Evolutionary conservation across 805 yeast genomes (phyloP).

Genomic region (Clavispora phyllophila): DNA sequence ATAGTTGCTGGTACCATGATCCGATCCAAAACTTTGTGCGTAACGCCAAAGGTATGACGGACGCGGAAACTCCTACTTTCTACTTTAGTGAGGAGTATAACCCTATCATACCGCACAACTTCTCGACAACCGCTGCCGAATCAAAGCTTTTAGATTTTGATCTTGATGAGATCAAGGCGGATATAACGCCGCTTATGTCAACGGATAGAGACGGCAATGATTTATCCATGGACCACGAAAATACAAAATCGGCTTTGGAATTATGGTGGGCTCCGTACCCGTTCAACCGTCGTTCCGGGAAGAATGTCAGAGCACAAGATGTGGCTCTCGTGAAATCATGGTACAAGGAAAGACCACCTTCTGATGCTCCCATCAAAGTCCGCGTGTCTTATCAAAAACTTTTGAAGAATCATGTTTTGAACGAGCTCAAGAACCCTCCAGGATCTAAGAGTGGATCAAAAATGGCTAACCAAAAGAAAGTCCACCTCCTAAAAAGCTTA

Average conservation of each 20-base stretch:
- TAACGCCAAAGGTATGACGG: conserved; percentile 33
- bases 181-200: conserved; percentile 48
- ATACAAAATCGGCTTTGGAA: conserved; percentile 48
- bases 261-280: conserved; percentile 85
- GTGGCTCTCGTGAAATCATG: conserved; percentile 78
- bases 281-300: conserved; percentile 69
- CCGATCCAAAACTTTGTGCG: conserved; percentile 50
- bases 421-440: conserved; percentile 53
- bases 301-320: conserved; percentile 79
- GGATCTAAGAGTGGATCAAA: conserved; percentile 22
- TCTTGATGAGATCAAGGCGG: conserved; percentile 24
- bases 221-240: conserved; percentile 34
- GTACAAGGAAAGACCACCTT: conserved; percentile 68
- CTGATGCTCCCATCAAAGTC: conserved; percentile 65
- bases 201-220: conserved; percentile 4
- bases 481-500: conserved; percentile 58
- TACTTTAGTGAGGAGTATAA: conserved; percentile 48
- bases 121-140: conserved; percentile 20
- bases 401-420: conserved; percentile 68
- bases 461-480: conserved; percentile 44
- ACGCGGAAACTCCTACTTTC: conserved; percentile 35
- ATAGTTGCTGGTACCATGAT: conserved; percentile 57
- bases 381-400: conserved; percentile 85
- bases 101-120: conserved; percentile 41
- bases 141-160: conserved; percentile 18